These are phyloP conservation scores for Aspergillus uvarum DNA, from an alignment of 2,329 filamentous ascomycete species.

Conservation along the genomic window DNA sequence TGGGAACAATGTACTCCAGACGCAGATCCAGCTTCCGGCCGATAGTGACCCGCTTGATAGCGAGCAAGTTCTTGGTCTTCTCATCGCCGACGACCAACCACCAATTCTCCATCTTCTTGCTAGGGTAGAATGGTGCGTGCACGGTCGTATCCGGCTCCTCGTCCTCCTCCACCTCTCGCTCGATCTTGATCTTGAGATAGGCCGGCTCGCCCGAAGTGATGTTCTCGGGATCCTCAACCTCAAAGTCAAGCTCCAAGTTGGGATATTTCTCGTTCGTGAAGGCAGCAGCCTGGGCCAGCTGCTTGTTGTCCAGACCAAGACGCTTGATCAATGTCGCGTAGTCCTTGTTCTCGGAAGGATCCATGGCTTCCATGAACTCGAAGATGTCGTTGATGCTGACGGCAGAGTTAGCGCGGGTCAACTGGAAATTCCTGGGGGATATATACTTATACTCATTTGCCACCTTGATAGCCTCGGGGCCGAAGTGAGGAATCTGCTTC, in stretches of 20 bases:
- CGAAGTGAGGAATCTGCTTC: slow-evolving; percentile 97
- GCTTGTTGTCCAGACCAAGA: slow-evolving; percentile 74
- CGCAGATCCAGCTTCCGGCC: slow-evolving; percentile 72
- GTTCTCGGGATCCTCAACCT: slow-evolving; percentile 76
- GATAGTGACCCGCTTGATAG: slow-evolving; percentile 92
- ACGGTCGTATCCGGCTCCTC: slow-evolving; percentile 78
- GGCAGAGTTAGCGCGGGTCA: slow-evolving; percentile 26
- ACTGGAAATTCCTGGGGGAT: not conserved
- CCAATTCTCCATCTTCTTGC: slow-evolving; percentile 94
- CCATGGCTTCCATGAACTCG: slow-evolving; percentile 99
- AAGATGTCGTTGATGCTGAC: slow-evolving; percentile 84
- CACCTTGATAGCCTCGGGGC: slow-evolving; percentile 75
- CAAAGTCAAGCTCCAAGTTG: slow-evolving; percentile 86
- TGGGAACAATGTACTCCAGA: slow-evolving; percentile 86
- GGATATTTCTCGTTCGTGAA: slow-evolving; percentile 98
- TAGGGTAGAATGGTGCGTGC: slow-evolving; percentile 92
- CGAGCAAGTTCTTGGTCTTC: slow-evolving; percentile 79
- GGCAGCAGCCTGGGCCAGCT: slow-evolving; percentile 82
- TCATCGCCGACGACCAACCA: slow-evolving; percentile 97
- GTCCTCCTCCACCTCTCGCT: slow-evolving; percentile 74
- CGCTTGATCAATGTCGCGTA: slow-evolving; percentile 75
- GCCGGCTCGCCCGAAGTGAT: slow-evolving; percentile 78
- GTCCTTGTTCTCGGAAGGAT: slow-evolving; percentile 84
- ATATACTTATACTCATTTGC: slow-evolving; percentile 75
- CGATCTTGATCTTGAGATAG: slow-evolving; percentile 79